Conservation (phyloP, 1,284 basidiomycete genomes). For the Kwoniella shivajii region DNA sequence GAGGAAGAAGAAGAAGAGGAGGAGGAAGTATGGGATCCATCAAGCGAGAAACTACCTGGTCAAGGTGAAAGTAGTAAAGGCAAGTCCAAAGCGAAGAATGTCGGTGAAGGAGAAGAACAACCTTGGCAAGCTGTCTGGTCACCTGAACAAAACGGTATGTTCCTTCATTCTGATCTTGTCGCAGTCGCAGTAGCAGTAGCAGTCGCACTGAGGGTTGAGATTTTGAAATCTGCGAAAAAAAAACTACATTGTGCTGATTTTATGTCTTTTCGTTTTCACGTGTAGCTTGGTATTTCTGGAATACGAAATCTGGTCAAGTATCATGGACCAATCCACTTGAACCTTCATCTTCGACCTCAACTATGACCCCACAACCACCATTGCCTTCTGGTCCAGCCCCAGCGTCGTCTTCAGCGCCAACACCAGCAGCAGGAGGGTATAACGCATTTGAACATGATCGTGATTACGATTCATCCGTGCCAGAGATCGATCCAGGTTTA, state of each 20-base stretch:
- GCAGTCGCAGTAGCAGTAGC: too few species aligned
- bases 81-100: slow-evolving; percentile 23
- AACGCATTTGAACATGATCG: not conserved
- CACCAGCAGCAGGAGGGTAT: not conserved
- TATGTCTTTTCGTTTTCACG: not conserved
- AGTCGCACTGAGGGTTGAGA: too few species aligned
- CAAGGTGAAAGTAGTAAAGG: slow-evolving; percentile 24
- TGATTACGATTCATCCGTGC: slow-evolving; percentile 20
- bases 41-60: slow-evolving; percentile 29
- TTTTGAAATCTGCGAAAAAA: not conserved
- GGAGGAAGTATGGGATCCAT: slow-evolving; percentile 39
- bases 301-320: slow-evolving; percentile 73
- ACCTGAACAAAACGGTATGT: slow-evolving; percentile 65
- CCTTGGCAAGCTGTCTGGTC: slow-evolving; percentile 85
- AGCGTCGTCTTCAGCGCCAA: slow-evolving; percentile 1
- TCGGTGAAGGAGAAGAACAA: slow-evolving; percentile 18
- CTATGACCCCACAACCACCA: slow-evolving; percentile 35
- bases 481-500: slow-evolving; percentile 80
- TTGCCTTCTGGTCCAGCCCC: slow-evolving; percentile 37
- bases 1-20: slow-evolving; percentile 15
- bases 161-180: not conserved
- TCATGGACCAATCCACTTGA: slow-evolving; percentile 83
- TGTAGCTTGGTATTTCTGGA: slow-evolving; percentile 83
- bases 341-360: slow-evolving; percentile 15
- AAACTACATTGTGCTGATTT: not conserved